A percentile compares a stretch with the other conserved stretches of the same genome.
These are phyloP conservation scores for Brassica balearica DNA, from an alignment of 441 rosid genomes.

Conservation along the genomic window DNA sequence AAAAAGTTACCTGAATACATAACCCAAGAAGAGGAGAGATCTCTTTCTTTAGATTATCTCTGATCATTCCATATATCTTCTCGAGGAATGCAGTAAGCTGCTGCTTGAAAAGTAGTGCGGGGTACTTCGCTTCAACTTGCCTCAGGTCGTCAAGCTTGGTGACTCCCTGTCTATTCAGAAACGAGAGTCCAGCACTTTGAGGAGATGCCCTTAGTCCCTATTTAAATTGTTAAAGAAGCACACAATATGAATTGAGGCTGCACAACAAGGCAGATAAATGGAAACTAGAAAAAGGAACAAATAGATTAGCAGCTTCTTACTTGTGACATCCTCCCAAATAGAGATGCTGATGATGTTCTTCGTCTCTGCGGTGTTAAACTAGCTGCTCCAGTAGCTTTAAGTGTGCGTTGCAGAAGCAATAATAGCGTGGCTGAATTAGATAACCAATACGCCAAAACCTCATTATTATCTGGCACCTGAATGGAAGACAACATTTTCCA, in stretches of 20 bases:
- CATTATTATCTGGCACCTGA: conserved; percentile 93
- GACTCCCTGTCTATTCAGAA: conserved; percentile 80
- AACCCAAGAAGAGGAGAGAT: conserved; percentile 96
- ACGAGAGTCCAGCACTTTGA: conserved; percentile 91
- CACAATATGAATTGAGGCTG: conserved; percentile 19
- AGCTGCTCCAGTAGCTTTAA: conserved; percentile 99
- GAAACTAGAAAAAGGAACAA: not conserved
- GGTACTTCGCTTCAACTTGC: conserved; percentile 99
- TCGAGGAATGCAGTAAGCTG: conserved; percentile 99
- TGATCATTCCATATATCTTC: conserved; percentile 99
- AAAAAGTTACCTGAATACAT: conserved; percentile 87
- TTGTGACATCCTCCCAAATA: conserved; percentile 99
- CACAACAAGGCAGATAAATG: conserved; percentile 9
- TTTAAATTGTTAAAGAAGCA: conserved; percentile 27
- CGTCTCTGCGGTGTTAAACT: conserved; percentile 97
- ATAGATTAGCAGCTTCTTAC: conserved; percentile 57
- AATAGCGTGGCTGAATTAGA: conserved; percentile 93
- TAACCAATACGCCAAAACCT: conserved; percentile 90
- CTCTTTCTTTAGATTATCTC: conserved; percentile 98
- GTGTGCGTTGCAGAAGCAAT: conserved; percentile 96
- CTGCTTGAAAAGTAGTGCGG: conserved; percentile 98
- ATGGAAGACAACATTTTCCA: conserved; percentile 39
- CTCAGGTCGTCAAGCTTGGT: conserved; percentile 87
- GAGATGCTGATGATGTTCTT: conserved; percentile 90
- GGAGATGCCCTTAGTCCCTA: conserved; percentile 95